phyloP scores from a whole-genome alignment of 345 rosid species.

The Citrus hindsii region DNA sequence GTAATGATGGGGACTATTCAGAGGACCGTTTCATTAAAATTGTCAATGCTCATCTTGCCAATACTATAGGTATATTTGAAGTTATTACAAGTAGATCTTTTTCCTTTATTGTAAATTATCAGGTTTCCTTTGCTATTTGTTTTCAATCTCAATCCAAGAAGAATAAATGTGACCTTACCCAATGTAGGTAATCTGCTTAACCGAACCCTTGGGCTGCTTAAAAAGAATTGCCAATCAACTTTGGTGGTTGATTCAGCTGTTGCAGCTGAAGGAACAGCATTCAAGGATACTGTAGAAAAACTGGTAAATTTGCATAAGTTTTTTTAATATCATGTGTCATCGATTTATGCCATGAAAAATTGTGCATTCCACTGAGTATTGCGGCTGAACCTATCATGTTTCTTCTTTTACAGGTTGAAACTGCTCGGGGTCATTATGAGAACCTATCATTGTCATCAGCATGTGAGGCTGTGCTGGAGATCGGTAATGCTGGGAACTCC shows the following conservation, averaged over 20 bases:
- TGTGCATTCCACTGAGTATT: background rate
- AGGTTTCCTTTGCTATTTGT: background rate
- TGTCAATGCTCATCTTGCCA: conserved; percentile 96
- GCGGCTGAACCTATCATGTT: background rate
- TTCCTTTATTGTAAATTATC: background rate
- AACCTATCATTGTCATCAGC: conserved; percentile 70
- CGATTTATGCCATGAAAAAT: background rate
- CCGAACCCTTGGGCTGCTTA: conserved; percentile 92
- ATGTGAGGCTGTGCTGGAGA: conserved; percentile 82
- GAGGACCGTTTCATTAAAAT: conserved; percentile 81
- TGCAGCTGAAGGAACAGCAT: conserved; percentile 65
- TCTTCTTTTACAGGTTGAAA: conserved; percentile 49
- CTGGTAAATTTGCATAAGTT: conserved; percentile 42
- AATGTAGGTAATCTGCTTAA: conserved; percentile 85
- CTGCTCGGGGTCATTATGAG: conserved; percentile 60
- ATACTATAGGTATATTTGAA: conserved; percentile 64
- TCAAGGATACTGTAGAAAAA: conserved; percentile 62
- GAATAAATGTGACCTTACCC: conserved; percentile 1
- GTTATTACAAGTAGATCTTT: background rate
- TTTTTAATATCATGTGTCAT: background rate
- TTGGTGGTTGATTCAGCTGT: conserved; percentile 63
- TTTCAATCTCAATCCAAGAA: background rate
- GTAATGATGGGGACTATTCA: conserved; percentile 93
- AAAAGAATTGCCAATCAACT: conserved; percentile 78
- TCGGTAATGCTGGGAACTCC: conserved; percentile 81